These are phyloP conservation scores for Clarireedia homoeocarpa DNA, from an alignment of 2,329 filamentous ascomycete species.

Conservation along the genomic window DNA sequence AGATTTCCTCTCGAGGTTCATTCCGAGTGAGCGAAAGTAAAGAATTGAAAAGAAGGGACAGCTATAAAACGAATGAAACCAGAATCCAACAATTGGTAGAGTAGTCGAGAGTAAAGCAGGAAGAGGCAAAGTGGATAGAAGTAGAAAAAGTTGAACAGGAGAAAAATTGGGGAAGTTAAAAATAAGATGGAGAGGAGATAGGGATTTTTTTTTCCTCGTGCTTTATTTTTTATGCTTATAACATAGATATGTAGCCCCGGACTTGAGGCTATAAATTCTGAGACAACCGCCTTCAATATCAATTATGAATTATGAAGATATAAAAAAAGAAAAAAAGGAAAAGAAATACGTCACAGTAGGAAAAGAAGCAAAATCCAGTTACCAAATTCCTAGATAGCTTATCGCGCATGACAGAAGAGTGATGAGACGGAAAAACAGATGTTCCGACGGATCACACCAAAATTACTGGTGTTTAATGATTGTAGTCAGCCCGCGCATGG, in stretches of 20 bases:
- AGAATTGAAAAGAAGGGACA: background rate
- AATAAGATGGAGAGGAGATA: background rate
- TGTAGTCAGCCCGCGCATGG: too few species aligned
- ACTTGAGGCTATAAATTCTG: background rate
- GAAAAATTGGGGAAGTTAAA: conserved; percentile 7
- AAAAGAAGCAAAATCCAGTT: background rate
- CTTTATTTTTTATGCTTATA: background rate
- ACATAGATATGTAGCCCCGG: background rate
- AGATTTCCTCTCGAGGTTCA: conserved; percentile 21
- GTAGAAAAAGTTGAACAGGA: conserved; percentile 1
- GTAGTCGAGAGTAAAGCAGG: background rate
- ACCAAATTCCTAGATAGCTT: too few species aligned
- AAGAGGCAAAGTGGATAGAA: conserved; percentile 1
- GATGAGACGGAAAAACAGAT: too few species aligned
- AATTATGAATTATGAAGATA: background rate
- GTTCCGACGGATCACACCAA: too few species aligned
- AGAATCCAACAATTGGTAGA: conserved; percentile 1
- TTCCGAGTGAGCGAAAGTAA: background rate
- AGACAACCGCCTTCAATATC: background rate
- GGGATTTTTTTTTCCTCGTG: background rate
- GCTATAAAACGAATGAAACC: background rate
- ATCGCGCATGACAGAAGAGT: too few species aligned
- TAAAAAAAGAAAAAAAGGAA: background rate
- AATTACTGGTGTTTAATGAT: too few species aligned
- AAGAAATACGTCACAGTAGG: background rate